Evolutionary conservation across 1,139 yeast genomes (phyloP).

Genomic region (Suhomyces ambrosiae): DNA sequence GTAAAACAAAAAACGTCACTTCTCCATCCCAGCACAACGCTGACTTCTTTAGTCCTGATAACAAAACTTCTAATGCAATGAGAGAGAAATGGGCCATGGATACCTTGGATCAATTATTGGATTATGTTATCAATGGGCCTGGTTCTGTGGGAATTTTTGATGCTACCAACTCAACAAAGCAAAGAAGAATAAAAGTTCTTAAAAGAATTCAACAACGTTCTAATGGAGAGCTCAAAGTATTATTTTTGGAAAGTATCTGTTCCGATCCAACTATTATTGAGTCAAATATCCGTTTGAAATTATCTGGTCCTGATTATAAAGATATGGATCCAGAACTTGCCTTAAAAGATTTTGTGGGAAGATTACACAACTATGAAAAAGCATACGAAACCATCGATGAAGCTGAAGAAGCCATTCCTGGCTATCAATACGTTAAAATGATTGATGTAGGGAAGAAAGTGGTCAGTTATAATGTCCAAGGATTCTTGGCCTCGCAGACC

Average conservation of each 20-base stretch:
- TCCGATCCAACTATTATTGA: slow-evolving; percentile 77
- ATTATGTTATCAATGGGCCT: slow-evolving; percentile 73
- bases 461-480: slow-evolving; percentile 87
- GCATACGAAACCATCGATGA: slow-evolving; percentile 92
- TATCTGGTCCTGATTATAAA: slow-evolving; percentile 91
- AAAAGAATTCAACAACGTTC: slow-evolving; percentile 71
- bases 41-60: slow-evolving; percentile 82
- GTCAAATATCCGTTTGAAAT: slow-evolving; percentile 77
- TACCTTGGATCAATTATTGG: slow-evolving; percentile 80
- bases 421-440: slow-evolving; percentile 88
- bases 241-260: slow-evolving; percentile 87
- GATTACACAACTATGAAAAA: slow-evolving; percentile 80
- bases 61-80: slow-evolving; percentile 60
- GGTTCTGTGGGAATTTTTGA: slow-evolving; percentile 96
- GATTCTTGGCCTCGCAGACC: slow-evolving; percentile 91
- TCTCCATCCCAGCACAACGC: slow-evolving; percentile 58
- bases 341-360: slow-evolving; percentile 74
- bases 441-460: slow-evolving; percentile 94
- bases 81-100: slow-evolving; percentile 97
- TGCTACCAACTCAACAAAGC: slow-evolving; percentile 88
- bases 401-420: slow-evolving; percentile 54
- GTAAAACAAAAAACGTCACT: slow-evolving; percentile 4
- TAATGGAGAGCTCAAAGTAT: slow-evolving; percentile 73
- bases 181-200: slow-evolving; percentile 68
- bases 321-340: slow-evolving; percentile 85